Base-by-base conservation (phyloP, 768 basidiomycete genomes). In the Pisolithus orientalis region DNA sequence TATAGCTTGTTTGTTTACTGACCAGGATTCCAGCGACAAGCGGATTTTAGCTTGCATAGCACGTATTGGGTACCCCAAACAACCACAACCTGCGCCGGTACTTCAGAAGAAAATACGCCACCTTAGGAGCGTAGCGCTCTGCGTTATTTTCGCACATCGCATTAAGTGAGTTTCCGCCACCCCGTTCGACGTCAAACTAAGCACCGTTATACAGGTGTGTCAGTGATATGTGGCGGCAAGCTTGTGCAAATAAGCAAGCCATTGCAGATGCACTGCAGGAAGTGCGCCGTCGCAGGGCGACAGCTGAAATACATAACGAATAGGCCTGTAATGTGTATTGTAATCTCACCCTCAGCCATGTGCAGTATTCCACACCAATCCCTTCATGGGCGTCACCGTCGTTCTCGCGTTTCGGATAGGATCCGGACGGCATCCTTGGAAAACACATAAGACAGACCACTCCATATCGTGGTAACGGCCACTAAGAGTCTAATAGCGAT, bases 381-480 rank as follows among this genome's bases (percentile, higher is more conserved):
- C 21, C 60, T 39, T 37, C 58, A 59, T 17, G 60, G 62, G 4
- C 64, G 69, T 5, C 61, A 57, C 53, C 64, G 71, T 11, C 57
- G 55, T 49, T 70, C 64, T 24, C 62, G 66, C 28, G 64, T 63
- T 56, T 70, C 61, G 31, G 76, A 72, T 24, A 86, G 55, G 43
- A 91, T 67, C 37, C 80, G 81, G 40, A 91, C 84, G 0, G 85
- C 87, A 54, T 85, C 77, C 62, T 84, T 87, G 6, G 84, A 81
- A 61, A 87, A 84, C 6, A 92, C 59, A 61, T 92, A 92, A 17
- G 88, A 89, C 44, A 88, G 62, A 10, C 95, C 95, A 58, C 92
- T 94, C 85, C 88, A 91, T 27, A 97, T 72, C 1, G 95, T 99
- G 6, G 95, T 96, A 4, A 80, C 79, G 0, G 88, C 95, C 1